Evolutionary conservation across 2,329 filamentous ascomycete genomes (phyloP), one percentile per base, ranked within the genome.

Genomic region (Trichophyton schoenleinii): DNA sequence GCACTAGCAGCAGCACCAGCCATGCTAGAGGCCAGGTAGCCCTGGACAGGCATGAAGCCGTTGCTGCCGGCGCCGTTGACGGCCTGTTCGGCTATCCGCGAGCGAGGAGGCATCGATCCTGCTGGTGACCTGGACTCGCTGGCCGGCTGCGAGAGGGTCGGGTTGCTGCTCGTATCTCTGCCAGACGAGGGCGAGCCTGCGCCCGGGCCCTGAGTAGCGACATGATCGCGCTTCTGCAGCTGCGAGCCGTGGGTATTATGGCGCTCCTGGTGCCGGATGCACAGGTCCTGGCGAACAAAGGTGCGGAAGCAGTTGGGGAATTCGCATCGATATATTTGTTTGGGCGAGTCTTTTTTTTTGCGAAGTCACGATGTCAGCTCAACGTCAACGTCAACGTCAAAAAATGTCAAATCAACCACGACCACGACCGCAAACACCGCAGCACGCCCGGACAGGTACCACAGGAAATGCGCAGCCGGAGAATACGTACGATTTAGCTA

Each of bases 271-370:
- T 94, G 89, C 48, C 89, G 86, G 70, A 94, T 87, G 71, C 94
- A 91, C 62, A 99, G 80, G 73, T 99, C 94, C 66, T 95, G 89
- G 65, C 94, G 86, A 62, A 97, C 92, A 76, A 97, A 99, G 36
- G 88, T 87, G 59, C 92, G 87, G 63, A 86, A 84, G 74, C 94
- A 99, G 70, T 91, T 90, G 20, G 89, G 89, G 69, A 91, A 96
- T 70, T 95, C 89, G 78, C 94, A 97, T 70, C 85, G 84, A 72
- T 95, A 97, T 61, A 96, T 95, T 71, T 95, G 89, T 75, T 96
- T 96, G 18, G 92, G 92, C 62, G 89, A 87, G 75, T 97, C 88
- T 90, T 68, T 60, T 59, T 18, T 18, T 18, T 18, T 22, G 8
- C n/a, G 6, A 28, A 34, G 52, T 55, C 52, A 55, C 46, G 20